These are phyloP conservation scores for Phyllosticta paracitricarpa DNA, from an alignment of 2,329 filamentous ascomycete species.

Conservation along the genomic window DNA sequence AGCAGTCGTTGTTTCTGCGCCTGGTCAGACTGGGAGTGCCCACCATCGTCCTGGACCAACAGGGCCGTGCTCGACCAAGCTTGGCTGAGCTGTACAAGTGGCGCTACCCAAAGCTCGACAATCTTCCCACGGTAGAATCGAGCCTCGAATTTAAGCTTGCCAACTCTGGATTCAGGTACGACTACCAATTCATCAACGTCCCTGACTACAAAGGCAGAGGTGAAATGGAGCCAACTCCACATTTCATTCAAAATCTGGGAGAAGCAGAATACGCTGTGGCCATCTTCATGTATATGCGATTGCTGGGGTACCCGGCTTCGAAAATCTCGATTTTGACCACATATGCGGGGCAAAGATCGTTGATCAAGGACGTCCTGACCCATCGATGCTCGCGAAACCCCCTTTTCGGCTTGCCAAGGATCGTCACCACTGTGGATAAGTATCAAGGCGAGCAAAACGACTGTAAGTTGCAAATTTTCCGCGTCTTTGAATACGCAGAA, in stretches of 20 bases:
- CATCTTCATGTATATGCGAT: slow-evolving; percentile 92
- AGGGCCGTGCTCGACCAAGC: slow-evolving; percentile 79
- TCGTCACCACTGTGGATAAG: slow-evolving; percentile 92
- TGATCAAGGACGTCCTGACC: slow-evolving; percentile 76
- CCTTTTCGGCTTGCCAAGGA: slow-evolving; percentile 80
- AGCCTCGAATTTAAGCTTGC: slow-evolving; percentile 64
- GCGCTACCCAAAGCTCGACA: slow-evolving; percentile 75
- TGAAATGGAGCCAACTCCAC: slow-evolving; percentile 80
- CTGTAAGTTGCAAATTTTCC: slow-evolving; percentile 51
- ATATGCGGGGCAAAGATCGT: slow-evolving; percentile 81
- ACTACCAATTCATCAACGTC: slow-evolving; percentile 96
- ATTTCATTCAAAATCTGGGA: slow-evolving; percentile 93
- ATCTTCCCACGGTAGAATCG: slow-evolving; percentile 63
- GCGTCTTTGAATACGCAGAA: not conserved
- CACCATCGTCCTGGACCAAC: slow-evolving; percentile 78
- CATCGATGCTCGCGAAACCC: slow-evolving; percentile 75
- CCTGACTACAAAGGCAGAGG: slow-evolving; percentile 84
- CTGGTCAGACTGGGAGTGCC: slow-evolving; percentile 89
- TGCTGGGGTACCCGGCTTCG: slow-evolving; percentile 78
- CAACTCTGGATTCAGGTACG: slow-evolving; percentile 85
- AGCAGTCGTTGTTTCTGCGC: slow-evolving; percentile 88
- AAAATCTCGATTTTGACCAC: slow-evolving; percentile 85
- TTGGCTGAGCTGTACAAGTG: slow-evolving; percentile 88
- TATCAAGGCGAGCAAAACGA: slow-evolving; percentile 99
- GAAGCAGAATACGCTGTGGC: slow-evolving; percentile 97